Conservation (phyloP, 2,329 filamentous ascomycete genomes). For the Ophiostoma quercus region DNA sequence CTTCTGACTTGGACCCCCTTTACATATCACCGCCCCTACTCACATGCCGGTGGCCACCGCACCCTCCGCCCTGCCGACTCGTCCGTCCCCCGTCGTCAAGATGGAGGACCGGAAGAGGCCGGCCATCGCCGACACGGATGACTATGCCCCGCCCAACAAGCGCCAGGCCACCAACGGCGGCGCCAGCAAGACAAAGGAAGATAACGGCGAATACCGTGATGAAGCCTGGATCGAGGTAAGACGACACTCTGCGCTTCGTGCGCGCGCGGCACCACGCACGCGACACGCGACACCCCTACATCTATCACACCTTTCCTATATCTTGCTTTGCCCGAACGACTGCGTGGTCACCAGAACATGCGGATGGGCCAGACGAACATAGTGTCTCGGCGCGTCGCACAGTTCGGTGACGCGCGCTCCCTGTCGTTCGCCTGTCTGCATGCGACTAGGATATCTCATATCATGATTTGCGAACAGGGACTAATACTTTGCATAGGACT, state of each 20-base stretch:
- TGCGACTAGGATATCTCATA: not conserved
- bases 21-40: conserved; percentile 40
- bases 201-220: conserved; percentile 52
- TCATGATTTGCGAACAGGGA: not conserved
- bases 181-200: conserved; percentile 48
- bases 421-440: not conserved
- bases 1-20: not conserved
- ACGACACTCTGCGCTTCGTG: conserved; percentile 33
- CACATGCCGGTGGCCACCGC: conserved; percentile 85
- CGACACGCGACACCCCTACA: conserved; percentile 19
- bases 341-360: not conserved
- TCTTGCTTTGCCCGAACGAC: not conserved
- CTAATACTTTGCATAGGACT: conserved; percentile 55
- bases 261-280: not conserved
- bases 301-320: not conserved
- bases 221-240: conserved; percentile 63
- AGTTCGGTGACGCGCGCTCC: too few relatives aligned
- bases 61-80: conserved; percentile 58
- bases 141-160: conserved; percentile 84
- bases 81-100: conserved; percentile 79
- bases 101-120: conserved; percentile 99
- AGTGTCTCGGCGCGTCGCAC: not conserved
- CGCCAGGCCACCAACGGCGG: conserved; percentile 83
- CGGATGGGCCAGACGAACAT: too few relatives aligned
- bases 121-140: conserved; percentile 71